Conservation (phyloP, 352 stramenopile species). For the Pythium rhizo-oryzae region DNA sequence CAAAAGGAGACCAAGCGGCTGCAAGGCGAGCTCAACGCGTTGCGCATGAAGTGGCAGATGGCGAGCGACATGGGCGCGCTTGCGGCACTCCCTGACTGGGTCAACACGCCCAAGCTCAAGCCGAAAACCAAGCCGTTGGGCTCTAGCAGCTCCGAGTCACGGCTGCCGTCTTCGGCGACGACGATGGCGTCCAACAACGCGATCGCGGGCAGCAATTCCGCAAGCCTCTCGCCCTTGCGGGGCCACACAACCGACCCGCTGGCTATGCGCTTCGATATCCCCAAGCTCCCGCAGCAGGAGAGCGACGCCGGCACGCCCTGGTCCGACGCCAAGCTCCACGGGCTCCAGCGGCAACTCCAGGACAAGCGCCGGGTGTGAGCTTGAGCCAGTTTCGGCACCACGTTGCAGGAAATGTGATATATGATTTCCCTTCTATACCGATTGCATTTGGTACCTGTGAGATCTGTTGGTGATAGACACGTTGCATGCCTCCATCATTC, state of each 20-base stretch:
- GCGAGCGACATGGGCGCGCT: constrained; percentile 59
- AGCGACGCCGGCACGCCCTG: constrained; percentile 61
- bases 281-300: constrained; percentile 72
- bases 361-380: constrained; percentile 34
- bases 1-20: constrained; percentile 85
- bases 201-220: constrained; percentile 3
- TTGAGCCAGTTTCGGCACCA: not conserved
- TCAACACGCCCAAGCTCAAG: constrained; percentile 40
- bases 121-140: constrained; percentile 42
- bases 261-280: constrained; percentile 63
- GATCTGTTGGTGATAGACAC: constrained; percentile 15
- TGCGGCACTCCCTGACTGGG: constrained; percentile 51
- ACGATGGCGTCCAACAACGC: constrained; percentile 30
- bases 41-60: constrained; percentile 82
- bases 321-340: constrained; percentile 69
- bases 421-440: constrained; percentile 8
- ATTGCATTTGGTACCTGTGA: not conserved
- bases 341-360: constrained; percentile 46
- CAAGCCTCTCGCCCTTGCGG: constrained; percentile 14
- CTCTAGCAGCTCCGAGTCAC: constrained; percentile 55
- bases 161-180: constrained; percentile 22
- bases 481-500: constrained; percentile 20
- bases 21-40: constrained; percentile 52
- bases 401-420: not conserved
- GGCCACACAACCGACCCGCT: constrained; percentile 10